These are phyloP conservation scores for Phytophthora brassicae DNA, from an alignment of 352 stramenopile species.

Conservation along the genomic window DNA sequence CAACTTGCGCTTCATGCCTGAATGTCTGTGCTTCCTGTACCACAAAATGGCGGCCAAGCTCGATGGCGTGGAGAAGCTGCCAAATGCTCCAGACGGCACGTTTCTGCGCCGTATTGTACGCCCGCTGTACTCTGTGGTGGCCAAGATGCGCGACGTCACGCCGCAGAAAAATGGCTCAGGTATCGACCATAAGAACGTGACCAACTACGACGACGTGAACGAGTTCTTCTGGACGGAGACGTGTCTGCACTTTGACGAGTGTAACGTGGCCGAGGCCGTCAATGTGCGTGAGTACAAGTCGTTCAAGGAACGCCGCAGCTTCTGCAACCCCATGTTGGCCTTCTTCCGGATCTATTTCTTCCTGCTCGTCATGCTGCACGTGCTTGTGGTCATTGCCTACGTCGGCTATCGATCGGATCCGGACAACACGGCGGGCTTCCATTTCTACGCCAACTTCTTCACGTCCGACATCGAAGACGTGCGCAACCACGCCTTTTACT, in stretches of 20 bases:
- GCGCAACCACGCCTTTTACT: constrained; percentile 72
- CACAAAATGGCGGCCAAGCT: constrained; percentile 80
- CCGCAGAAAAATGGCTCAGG: constrained; percentile 34
- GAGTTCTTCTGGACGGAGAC: constrained; percentile 87
- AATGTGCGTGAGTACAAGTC: constrained; percentile 80
- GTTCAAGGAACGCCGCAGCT: constrained; percentile 84
- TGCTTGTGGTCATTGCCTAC: constrained; percentile 67
- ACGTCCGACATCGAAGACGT: constrained; percentile 51
- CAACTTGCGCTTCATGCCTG: constrained; percentile 89
- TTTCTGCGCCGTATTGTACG: constrained; percentile 77
- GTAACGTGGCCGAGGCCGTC: constrained; percentile 75
- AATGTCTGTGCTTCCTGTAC: constrained; percentile 89
- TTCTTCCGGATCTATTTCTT: constrained; percentile 88
- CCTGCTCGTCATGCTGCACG: constrained; percentile 71
- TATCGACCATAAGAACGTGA: constrained; percentile 85
- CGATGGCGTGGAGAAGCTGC: constrained; percentile 53
- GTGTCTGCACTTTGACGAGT: constrained; percentile 83
- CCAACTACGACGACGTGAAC: constrained; percentile 91
- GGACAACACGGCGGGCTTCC: constrained; percentile 43
- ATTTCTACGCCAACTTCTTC: constrained; percentile 69
- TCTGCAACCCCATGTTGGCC: constrained; percentile 83
- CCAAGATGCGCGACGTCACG: constrained; percentile 58
- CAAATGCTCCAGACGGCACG: constrained; percentile 64
- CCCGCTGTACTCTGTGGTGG: constrained; percentile 77
- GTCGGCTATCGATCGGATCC: constrained; percentile 65